Evolutionary conservation across 169 alveolate genomes (phyloP), one percentile per base, ranked within the genome.

Genomic region (Plasmodium malariae): DNA sequence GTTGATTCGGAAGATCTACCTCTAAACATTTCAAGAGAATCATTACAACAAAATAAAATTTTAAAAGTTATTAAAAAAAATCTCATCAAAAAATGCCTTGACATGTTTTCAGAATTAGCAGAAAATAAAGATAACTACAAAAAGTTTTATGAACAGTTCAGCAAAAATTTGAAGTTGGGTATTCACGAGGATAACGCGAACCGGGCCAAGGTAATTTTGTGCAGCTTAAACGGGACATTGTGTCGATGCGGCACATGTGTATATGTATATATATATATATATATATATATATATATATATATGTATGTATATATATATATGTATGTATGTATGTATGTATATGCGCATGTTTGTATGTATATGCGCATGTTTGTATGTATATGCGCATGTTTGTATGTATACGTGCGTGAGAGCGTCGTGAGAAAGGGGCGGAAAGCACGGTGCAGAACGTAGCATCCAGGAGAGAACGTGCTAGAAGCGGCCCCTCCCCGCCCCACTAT

Each of bases 1-100:
- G 99, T 99, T 70, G 99, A 99, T 88, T 97, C 99, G 26, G 99
- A 99, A 92, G 99, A 99, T 88, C 93, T 99, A 40, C 99, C 99
- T n/a, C 97, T 98, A 26, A 99, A 98, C 95, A 98, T 99, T 76
- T 97, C 99, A 32, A 96, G 99, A 92, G 99, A 99, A 94, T 96
- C 98, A 67, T 97, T 99, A 48, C 99, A 98, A 96, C 99, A 99
- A 94, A 98, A 98, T 96, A 98, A 99, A 96, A 98, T 99, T 93
- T 96, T 99, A 70, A 98, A 98, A 95, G 99, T 98, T 89, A 98
- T 99, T 94, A 97, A 97, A 95, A 99, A 98, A 97, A 97, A 98
- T 94, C 95, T 98, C 67, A 99, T 98, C 51, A 98, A 98, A 98
- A 99, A 99, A 93, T 98, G 99, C 97, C 96, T 99, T 51, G 99